phyloP scores from a whole-genome alignment of 208 protist species.

The Strigomonas oncopelti region DNA sequence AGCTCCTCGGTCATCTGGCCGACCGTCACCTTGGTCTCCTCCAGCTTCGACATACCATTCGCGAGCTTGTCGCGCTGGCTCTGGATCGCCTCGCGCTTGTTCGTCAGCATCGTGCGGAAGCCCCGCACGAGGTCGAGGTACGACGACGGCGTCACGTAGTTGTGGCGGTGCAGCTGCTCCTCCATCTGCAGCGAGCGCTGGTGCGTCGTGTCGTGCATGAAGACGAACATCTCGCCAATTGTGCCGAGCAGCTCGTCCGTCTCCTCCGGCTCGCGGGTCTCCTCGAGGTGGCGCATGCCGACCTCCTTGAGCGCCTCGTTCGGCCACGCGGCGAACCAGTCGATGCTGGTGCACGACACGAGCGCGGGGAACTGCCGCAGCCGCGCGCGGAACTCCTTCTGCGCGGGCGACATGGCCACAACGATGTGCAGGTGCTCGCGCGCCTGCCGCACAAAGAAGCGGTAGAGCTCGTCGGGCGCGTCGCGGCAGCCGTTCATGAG shows the following conservation, averaged over 20 bases:
- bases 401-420: conserved; percentile 97
- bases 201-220: conserved; percentile 91
- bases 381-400: conserved; percentile 92
- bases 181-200: conserved; percentile 87
- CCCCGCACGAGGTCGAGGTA: conserved; percentile 96
- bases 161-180: conserved; percentile 91
- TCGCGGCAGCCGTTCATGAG: conserved; percentile 84
- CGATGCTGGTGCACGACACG: conserved; percentile 97
- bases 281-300: conserved; percentile 77
- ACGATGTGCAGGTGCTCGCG: conserved; percentile 95
- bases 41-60: conserved; percentile 91
- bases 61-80: conserved; percentile 97
- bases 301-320: conserved; percentile 95
- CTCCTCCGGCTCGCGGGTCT: conserved; percentile 86
- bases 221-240: conserved; percentile 92
- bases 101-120: conserved; percentile 91
- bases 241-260: conserved; percentile 70
- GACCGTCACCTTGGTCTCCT: conserved; percentile 91
- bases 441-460: conserved; percentile 95
- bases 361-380: conserved; percentile 98
- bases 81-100: conserved; percentile 91
- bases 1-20: conserved; percentile 88
- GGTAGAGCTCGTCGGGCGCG: conserved; percentile 90
- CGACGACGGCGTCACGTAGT: conserved; percentile 98
- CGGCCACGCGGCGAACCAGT: conserved; percentile 99